Conservation (phyloP, 108 stramenopile genomes). For the Pseudonitzschia multistriata region DNA sequence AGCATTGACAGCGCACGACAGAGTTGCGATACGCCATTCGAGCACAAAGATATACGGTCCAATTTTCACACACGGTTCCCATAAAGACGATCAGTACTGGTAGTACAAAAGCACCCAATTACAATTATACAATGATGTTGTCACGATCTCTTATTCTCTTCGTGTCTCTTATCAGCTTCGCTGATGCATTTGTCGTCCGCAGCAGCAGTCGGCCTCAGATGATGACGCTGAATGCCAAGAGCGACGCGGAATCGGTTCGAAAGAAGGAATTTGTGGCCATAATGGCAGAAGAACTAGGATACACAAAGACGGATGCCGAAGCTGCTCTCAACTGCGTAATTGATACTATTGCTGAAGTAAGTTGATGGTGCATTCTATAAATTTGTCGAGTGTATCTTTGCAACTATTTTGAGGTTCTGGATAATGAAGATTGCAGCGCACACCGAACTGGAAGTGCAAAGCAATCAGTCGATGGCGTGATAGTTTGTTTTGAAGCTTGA, state of each 20-base stretch:
- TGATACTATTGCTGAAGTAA: conserved; percentile 65
- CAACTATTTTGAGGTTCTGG: not conserved
- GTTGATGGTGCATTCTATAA: conserved; percentile 10
- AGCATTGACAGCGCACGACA: not conserved
- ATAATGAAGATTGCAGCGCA: too few relatives aligned
- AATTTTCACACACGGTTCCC: too few relatives aligned
- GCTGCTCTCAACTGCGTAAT: conserved; percentile 65
- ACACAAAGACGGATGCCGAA: conserved; percentile 79
- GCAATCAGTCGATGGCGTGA: too few relatives aligned
- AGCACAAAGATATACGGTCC: too few relatives aligned
- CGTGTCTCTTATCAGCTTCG: not conserved
- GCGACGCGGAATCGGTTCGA: conserved; percentile 49
- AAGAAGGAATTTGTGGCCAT: conserved; percentile 77
- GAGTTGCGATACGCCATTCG: too few relatives aligned
- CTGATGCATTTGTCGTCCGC: not conserved
- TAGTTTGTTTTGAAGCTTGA: not conserved
- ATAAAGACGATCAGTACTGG: too few relatives aligned
- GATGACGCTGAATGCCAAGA: not conserved
- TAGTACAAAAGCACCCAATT: too few relatives aligned
- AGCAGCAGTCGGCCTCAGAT: conserved; percentile 4
- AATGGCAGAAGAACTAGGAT: conserved; percentile 70
- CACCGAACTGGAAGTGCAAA: too few relatives aligned
- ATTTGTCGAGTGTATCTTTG: not conserved
- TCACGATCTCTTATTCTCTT: not conserved
- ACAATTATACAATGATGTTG: not conserved